Percentiles rank a stretch among this genome's conserved stretches.
Conservation (phyloP, 306 rosid species). For the Trifolium pratense region DNA sequence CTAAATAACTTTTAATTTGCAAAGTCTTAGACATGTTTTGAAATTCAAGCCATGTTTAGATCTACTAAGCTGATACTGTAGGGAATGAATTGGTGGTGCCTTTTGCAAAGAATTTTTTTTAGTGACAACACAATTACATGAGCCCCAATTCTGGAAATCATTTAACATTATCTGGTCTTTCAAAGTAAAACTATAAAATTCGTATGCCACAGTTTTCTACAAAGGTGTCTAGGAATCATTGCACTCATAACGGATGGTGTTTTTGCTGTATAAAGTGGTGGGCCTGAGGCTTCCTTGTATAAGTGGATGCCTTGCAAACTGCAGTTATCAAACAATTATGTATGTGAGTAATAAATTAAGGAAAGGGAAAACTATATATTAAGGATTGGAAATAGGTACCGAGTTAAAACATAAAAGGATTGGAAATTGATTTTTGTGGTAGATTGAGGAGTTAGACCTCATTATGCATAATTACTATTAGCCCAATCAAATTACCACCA, state of each 20-base stretch:
- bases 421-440: constrained; percentile 26
- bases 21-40: constrained; percentile 22
- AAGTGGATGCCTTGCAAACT: not conserved
- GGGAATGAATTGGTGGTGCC: constrained; percentile 9
- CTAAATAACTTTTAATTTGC: constrained; percentile 23
- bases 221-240: constrained; percentile 8
- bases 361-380: not conserved
- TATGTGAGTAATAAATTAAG: not conserved
- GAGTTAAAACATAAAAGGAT: not conserved
- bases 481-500: constrained; percentile 31
- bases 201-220: constrained; percentile 18
- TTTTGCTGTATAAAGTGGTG: not conserved
- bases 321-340: constrained; percentile 3
- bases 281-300: not conserved
- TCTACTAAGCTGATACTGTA: not conserved
- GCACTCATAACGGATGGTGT: not conserved
- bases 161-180: constrained; percentile 7
- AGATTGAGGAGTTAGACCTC: constrained; percentile 1
- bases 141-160: constrained; percentile 22
- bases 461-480: not conserved
- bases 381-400: constrained; percentile 16
- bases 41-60: constrained; percentile 9
- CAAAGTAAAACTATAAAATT: constrained; percentile 19
- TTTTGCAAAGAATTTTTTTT: constrained; percentile 1
- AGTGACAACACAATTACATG: constrained; percentile 16